Conservation (phyloP, 305 asterid genomes). For the Fraxinus velutina region DNA sequence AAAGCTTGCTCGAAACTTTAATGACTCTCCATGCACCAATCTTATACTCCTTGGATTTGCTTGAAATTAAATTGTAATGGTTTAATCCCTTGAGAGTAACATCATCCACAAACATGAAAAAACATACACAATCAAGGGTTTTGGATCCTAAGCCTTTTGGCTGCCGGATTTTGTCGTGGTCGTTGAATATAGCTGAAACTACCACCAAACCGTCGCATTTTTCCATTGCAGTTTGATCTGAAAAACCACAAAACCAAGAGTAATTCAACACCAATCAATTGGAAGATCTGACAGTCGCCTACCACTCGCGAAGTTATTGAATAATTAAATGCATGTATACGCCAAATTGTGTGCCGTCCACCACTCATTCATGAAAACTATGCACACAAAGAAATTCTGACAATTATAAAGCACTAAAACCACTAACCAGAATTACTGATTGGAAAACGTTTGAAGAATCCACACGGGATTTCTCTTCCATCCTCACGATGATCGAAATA, state of each 20-base stretch:
- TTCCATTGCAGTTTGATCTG: conserved; percentile 61
- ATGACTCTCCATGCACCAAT: conserved; percentile 82
- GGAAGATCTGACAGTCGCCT: neutral
- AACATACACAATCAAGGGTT: conserved; percentile 55
- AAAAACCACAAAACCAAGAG: neutral
- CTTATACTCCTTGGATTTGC: conserved; percentile 31
- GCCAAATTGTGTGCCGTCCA: neutral
- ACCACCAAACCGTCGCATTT: conserved; percentile 61
- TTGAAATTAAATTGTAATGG: conserved; percentile 47
- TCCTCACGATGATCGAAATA: conserved; percentile 39
- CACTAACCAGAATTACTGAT: conserved; percentile 44
- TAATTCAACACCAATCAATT: neutral
- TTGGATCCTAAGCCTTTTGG: conserved; percentile 73
- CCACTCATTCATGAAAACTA: neutral
- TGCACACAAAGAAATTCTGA: neutral
- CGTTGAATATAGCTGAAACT: conserved; percentile 70
- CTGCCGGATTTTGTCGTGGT: conserved; percentile 84
- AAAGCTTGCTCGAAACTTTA: conserved; percentile 34
- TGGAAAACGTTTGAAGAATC: conserved; percentile 61
- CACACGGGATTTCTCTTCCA: conserved; percentile 58
- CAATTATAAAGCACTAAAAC: conserved; percentile 11
- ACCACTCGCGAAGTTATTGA: neutral
- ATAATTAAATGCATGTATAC: neutral
- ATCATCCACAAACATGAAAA: conserved; percentile 80
- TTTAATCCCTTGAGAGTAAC: conserved; percentile 49